phyloP scores from a whole-genome alignment of 2,329 filamentous ascomycete genomes.

The Fusarium algeriense region DNA sequence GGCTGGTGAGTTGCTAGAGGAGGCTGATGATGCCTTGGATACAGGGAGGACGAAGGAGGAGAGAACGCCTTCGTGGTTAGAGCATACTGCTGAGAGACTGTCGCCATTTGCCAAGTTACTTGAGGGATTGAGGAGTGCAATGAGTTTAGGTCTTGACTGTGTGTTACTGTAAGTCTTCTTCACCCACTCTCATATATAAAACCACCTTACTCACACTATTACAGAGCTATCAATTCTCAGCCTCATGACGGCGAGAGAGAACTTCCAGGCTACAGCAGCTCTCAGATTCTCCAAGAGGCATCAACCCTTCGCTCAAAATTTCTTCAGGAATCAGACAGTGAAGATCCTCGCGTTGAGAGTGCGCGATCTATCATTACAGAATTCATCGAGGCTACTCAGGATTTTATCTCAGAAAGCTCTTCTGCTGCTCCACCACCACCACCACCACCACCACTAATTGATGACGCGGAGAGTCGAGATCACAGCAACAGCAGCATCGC shows the following conservation, averaged over 20 bases:
- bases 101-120: conserved; percentile 34
- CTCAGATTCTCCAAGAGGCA: conserved; percentile 46
- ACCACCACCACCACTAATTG: conserved; percentile 17
- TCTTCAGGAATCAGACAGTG: conserved; percentile 29
- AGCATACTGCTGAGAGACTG: conserved; percentile 44
- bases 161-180: conserved; percentile 34
- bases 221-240: conserved; percentile 41
- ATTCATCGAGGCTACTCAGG: conserved; percentile 43
- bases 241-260: conserved; percentile 34
- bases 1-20: conserved; percentile 36
- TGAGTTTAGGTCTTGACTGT: conserved; percentile 43
- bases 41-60: conserved; percentile 24
- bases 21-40: conserved; percentile 41
- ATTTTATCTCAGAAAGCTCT: conserved; percentile 43
- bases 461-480: conserved; percentile 1
- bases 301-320: conserved; percentile 37
- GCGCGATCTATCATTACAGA: conserved; percentile 34
- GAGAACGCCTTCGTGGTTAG: conserved; percentile 34
- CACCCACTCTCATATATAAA: neutral
- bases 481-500: conserved; percentile 24
- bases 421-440: conserved; percentile 23
- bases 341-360: conserved; percentile 38
- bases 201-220: conserved; percentile 13
- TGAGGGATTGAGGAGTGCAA: conserved; percentile 39
- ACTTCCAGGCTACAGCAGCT: conserved; percentile 46